Conservation (phyloP, 139 green algal species). For the Spirogloea muscicola region DNA sequence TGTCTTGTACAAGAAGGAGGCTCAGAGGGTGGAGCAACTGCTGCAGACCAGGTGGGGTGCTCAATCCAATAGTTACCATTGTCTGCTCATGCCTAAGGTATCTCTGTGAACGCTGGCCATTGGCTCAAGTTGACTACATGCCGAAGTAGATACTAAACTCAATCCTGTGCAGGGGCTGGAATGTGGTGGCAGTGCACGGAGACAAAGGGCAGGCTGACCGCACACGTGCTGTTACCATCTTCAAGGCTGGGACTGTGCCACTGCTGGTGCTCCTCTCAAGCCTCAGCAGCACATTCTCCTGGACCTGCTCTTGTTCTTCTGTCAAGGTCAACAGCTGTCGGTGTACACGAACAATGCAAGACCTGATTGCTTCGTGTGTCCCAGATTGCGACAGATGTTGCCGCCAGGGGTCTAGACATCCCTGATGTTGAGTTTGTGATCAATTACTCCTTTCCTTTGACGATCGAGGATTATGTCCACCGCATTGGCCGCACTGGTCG, state of each 20-base stretch:
- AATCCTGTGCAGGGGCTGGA: slow-evolving; percentile 36
- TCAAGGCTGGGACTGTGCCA: slow-evolving; percentile 75
- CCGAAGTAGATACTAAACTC: too few relatives aligned
- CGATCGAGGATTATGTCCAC: slow-evolving; percentile 97
- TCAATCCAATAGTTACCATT: too few relatives aligned
- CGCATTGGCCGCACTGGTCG: slow-evolving; percentile 76
- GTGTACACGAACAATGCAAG: too few relatives aligned
- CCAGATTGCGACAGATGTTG: slow-evolving; percentile 88
- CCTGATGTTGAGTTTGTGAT: slow-evolving; percentile 86
- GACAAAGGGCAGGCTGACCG: slow-evolving; percentile 86
- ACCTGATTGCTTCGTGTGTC: too few relatives aligned
- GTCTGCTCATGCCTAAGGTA: too few relatives aligned
- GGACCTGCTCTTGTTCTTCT: too few relatives aligned
- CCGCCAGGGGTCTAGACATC: slow-evolving; percentile 87
- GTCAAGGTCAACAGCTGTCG: too few relatives aligned
- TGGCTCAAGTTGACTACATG: too few relatives aligned
- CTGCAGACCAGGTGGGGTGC: slow-evolving; percentile 50
- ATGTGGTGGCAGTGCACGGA: slow-evolving; percentile 71
- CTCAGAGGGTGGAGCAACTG: slow-evolving; percentile 70
- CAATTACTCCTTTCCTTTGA: slow-evolving; percentile 96
- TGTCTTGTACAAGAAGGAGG: slow-evolving; percentile 97
- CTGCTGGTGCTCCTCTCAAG: slow-evolving; percentile 95
- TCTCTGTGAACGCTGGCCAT: too few relatives aligned
- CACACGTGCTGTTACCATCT: slow-evolving; percentile 48
- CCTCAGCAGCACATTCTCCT: too few relatives aligned